phyloP scores from a whole-genome alignment of 202 grass and related monocot species.

The Schoenoplectus tabernaemontani region DNA sequence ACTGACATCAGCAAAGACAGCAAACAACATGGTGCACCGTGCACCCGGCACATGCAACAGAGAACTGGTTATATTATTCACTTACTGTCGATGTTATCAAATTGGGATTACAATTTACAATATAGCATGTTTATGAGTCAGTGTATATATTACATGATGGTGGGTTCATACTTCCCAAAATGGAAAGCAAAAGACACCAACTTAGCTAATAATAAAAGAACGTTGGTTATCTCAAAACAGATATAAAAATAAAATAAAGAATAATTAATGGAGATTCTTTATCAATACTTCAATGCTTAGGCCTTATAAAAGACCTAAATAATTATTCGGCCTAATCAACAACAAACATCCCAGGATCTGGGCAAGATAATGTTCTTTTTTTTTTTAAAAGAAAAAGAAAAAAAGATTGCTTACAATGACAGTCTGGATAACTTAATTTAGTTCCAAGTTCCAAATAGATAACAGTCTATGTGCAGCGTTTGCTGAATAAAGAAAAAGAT shows the following conservation, averaged over 20 bases:
- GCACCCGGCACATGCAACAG: no score
- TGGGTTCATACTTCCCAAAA: not conserved
- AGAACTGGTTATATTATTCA: no score
- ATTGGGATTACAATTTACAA: not conserved
- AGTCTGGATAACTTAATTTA: slow-evolving; percentile 1
- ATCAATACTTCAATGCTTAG: not conserved
- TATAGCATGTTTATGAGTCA: not conserved
- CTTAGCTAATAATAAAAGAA: not conserved
- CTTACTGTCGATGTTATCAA: not conserved
- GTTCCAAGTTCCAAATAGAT: not conserved
- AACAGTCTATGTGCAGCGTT: not conserved
- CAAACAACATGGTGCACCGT: not conserved
- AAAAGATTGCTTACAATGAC: not conserved
- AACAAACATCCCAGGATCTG: not conserved
- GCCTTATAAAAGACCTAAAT: not conserved
- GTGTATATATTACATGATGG: not conserved
- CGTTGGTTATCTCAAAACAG: no score
- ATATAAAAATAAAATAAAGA: no score
- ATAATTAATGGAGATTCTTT: not conserved
- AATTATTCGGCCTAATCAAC: not conserved
- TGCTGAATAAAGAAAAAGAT: not conserved
- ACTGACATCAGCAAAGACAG: no score
- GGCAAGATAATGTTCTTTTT: not conserved
- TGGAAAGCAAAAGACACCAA: not conserved
- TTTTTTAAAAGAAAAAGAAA: not conserved